Evolutionary conservation across 2,329 filamentous ascomycete species (phyloP), one percentile per base, ranked within the genome.

Genomic region (Cordyceps cicadae): DNA sequence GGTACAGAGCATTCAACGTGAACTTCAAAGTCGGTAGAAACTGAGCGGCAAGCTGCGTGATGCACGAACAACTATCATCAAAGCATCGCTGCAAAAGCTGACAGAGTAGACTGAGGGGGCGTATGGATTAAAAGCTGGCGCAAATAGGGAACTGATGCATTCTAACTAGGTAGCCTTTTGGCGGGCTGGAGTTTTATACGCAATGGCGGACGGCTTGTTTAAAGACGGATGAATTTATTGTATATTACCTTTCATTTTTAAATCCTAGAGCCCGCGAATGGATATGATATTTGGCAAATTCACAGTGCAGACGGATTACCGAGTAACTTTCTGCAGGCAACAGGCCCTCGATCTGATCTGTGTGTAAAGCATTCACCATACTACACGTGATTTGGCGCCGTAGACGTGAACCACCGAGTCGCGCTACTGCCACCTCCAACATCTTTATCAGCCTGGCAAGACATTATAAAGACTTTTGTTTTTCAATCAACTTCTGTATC

Each of bases 1-100:
- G 62, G 74, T 83, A 37, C 70, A 74, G 53, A 72, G 75, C 64
- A 74, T 84, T 52, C 80, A 83, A 67, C 76, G 73, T 63, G 80
- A 83, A 67, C 74, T 84, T 39, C 76, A 75, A 64, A 72, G 68
- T 62, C 71, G 70, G 62, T 76, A 72, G 63, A 55, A 57, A 45
- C 37, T 54, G 29, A 29, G 43, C 45, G 43, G 24, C 24, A 24
- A 17, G 26, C 46, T 5, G 26, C 15, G n/a, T 45, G 32, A 43
- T 26, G n/a, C 21, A 54, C 41, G n/a, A 54, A 50, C 19, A 55
- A 46, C 51, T 15, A 53, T 48, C 24, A 39, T 56, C 37, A 45
- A 37, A 61, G n/a, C n/a, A 54, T 43, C 53, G 14, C 32, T 21
- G 32, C 46, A 19, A 53, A 52, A 56, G 19, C 39, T 46, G 21